Conservation (phyloP, 1,284 basidiomycete genomes). For the Pholiota adiposa region DNA sequence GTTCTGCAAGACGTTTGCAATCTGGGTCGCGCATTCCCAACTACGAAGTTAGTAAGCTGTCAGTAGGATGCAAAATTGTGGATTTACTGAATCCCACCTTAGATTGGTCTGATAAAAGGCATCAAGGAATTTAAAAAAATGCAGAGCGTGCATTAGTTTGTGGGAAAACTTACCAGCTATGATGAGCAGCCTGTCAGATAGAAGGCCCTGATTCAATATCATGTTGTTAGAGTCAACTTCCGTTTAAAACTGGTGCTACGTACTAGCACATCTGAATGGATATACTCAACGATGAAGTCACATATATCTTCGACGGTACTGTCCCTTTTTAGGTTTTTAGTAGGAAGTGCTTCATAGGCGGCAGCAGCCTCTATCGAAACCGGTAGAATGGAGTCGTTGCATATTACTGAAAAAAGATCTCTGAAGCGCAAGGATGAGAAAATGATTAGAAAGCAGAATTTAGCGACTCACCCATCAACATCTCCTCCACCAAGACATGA, state of each 20-base stretch:
- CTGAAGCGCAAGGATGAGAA: constrained; percentile 37
- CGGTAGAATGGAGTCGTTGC: constrained; percentile 56
- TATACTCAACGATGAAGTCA: constrained; percentile 83
- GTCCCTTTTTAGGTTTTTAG: constrained; percentile 52
- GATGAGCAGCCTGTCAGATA: constrained; percentile 71
- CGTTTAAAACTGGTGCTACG: constrained; percentile 16
- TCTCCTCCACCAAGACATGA: constrained; percentile 76
- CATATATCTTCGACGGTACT: constrained; percentile 77
- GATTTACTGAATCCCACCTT: constrained; percentile 41
- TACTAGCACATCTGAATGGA: constrained; percentile 79
- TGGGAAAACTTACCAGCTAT: constrained; percentile 61
- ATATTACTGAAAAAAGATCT: constrained; percentile 59
- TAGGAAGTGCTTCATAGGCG: constrained; percentile 47
- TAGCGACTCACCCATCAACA: constrained; percentile 65
- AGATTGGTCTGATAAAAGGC: constrained; percentile 58
- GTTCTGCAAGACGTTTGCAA: constrained; percentile 66
- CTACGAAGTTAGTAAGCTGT: constrained; percentile 36
- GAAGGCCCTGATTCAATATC: constrained; percentile 51
- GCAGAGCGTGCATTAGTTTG: neutral
- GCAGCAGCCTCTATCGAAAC: constrained; percentile 53
- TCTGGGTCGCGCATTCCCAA: constrained; percentile 65
- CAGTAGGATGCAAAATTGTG: neutral
- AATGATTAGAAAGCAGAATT: constrained; percentile 22
- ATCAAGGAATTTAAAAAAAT: neutral
- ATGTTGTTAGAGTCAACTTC: neutral